Evolutionary conservation across 202 grass and related monocot genomes (phyloP), one percentile per base, ranked within the genome.

Genomic region (Saccharum hybrid): DNA sequence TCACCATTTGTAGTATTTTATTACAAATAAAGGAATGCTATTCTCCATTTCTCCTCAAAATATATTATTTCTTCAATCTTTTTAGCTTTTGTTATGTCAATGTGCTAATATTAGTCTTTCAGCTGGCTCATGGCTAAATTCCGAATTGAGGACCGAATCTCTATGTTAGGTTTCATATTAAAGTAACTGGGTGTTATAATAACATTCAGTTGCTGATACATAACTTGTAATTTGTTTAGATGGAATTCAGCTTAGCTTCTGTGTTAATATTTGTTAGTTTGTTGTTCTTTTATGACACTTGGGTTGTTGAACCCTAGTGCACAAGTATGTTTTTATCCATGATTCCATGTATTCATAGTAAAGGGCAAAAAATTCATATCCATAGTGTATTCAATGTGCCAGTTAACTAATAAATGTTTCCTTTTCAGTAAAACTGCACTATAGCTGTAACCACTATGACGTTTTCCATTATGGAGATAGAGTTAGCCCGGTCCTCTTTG

Each of bases 1-100:
- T 81, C 70, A 63, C 71, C 22, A 64, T 85, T 6, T 76, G 14
- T 66, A 63, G 42, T 78, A 38, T 46, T 83, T 7, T 77, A 42
- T 66, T 23, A 23, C 56, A 21, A 63, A 26, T 45, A 30, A 67
- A 42, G 18, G 9, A 68, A 30, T 56, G 33, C 3, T 49, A 59
- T 9, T 21, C 54, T 59, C 54, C 54, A 65, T 65, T 39, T 23
- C 13, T 39, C 59, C 46, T 51, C 6, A 16, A 69, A 80, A 59
- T 10, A 22, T 10, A 87, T 12, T 48, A 7, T 37, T 65, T 41
- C 6, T 26, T 42, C 81, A n/a, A 19, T 56, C 3, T 45, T 66
- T 72, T 66, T 57, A 26, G 73, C 43, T 63, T 38, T 52, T 40
- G 10, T 63, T 51, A 71, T 86, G 49, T n/a, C 56, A 45, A 40